Evolutionary conservation across 257 asterid genomes (phyloP).

Genomic region (Solanum peruvianum): DNA sequence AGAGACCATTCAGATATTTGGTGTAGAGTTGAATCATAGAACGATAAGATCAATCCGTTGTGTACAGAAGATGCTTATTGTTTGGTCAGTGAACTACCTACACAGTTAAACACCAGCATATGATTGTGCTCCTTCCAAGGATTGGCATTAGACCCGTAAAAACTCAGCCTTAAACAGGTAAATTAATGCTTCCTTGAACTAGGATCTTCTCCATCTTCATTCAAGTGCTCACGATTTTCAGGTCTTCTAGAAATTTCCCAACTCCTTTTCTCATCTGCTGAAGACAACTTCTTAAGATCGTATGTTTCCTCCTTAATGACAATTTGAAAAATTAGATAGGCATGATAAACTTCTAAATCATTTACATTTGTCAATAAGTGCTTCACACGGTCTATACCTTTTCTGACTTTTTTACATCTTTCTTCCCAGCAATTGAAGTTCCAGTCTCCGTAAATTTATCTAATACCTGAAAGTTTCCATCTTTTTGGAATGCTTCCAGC

Average conservation of each 20-base stretch:
- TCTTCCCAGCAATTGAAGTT: slow-evolving; percentile 12
- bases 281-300: slow-evolving; percentile 18
- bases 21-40: neutral
- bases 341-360: neutral
- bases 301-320: slow-evolving; percentile 14
- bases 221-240: slow-evolving; percentile 4
- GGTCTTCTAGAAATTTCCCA: slow-evolving; percentile 14
- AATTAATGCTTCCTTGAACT: slow-evolving; percentile 11
- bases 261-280: slow-evolving; percentile 13
- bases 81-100: neutral
- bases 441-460: slow-evolving; percentile 30
- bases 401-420: slow-evolving; percentile 12
- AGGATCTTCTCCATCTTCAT: slow-evolving; percentile 13
- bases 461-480: slow-evolving; percentile 67
- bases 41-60: neutral
- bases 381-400: slow-evolving; percentile 27
- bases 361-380: neutral
- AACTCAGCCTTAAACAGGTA: neutral
- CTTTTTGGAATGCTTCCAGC: slow-evolving; percentile 65
- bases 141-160: neutral
- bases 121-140: neutral
- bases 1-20: neutral
- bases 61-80: neutral
- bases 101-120: neutral
- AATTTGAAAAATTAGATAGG: slow-evolving; percentile 7